phyloP scores from a whole-genome alignment of 2,329 filamentous ascomycete species.

The Neoscytalidium dimidiatum region DNA sequence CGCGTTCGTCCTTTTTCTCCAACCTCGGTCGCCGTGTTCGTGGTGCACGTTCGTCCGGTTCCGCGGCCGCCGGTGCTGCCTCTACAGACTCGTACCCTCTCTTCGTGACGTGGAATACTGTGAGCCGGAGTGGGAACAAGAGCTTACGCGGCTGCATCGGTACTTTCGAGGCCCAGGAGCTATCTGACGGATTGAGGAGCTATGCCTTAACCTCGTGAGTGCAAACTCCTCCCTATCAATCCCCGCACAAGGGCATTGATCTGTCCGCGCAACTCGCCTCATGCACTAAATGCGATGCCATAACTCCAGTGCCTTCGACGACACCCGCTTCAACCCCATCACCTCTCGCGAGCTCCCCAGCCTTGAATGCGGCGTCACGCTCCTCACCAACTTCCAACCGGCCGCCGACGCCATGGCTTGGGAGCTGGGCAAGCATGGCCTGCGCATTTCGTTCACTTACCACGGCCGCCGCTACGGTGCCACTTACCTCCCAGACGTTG shows the following conservation, averaged over 20 bases:
- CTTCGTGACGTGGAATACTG: conserved; percentile 92
- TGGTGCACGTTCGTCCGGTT: conserved; percentile 21
- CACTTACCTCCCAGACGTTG: conserved; percentile 91
- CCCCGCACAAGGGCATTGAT: not conserved
- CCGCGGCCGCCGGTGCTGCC: conserved; percentile 40
- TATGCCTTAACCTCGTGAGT: conserved; percentile 80
- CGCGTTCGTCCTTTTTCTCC: conserved; percentile 36
- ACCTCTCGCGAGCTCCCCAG: conserved; percentile 40
- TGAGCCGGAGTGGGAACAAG: conserved; percentile 62
- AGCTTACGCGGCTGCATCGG: conserved; percentile 91
- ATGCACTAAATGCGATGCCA: not conserved
- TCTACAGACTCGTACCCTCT: conserved; percentile 64
- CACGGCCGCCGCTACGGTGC: conserved; percentile 73
- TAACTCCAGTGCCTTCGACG: conserved; percentile 59
- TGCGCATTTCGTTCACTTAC: conserved; percentile 82
- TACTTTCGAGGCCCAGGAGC: conserved; percentile 79
- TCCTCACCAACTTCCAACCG: conserved; percentile 83
- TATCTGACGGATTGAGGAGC: conserved; percentile 70
- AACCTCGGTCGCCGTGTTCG: conserved; percentile 29
- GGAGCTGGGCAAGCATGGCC: conserved; percentile 81
- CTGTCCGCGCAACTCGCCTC: not conserved
- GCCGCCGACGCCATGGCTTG: conserved; percentile 76
- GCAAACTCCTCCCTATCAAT: not conserved
- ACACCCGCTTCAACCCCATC: conserved; percentile 63
- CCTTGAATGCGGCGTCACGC: conserved; percentile 62